Base-by-base conservation (phyloP, 1,139 yeast genomes). In the Lizanozyma gosingica region DNA sequence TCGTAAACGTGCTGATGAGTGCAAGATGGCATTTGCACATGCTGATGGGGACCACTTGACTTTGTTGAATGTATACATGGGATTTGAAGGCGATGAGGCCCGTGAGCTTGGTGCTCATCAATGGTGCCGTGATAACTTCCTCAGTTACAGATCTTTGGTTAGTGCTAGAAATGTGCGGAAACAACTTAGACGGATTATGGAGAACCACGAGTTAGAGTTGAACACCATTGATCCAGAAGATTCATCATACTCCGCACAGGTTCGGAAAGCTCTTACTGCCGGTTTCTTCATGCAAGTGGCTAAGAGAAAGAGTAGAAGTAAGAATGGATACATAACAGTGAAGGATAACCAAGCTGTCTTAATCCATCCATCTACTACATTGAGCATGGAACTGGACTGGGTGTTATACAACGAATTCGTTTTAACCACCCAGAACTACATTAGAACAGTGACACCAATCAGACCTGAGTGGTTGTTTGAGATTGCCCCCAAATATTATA, bases 241-340 rank as follows among this genome's bases (percentile, higher is more conserved):
- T 59, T 66, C 65, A 43, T 61, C 59, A 44, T 88, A 83, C 60
- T 76, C 76, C 60, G 78, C 74, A 49, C 83, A 86, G 53, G 81
- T 92, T 48, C 76, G 94, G 45, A 83, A 83, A 60, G 96, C 98
- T 0, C 66, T 92, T 42, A 76, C 87, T 6, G 78, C 88, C n/a
- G 99, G 98, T 2, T 90, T 88, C 60, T 92, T 92, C 69, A 90
- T 92, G 97, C 98, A 92, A 67, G 96, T 85, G 40, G 98, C 97
- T 36, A 90, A 90, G 67, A 77, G 78, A 66, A 81, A 76, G 59
- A 75, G 83, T 43, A 82, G 83, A 36, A 80, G 82, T 39, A 81
- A 78, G 56, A 69, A 69, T 53, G 88, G 83, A 17, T 92, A 83
- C 60, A 73, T 84, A 50, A 92, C 98, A 0, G 83, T 90, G 40